Percentiles rank a stretch among this genome's conserved stretches.
Conservation (phyloP, 148 eudicot species). For the Talinum fruticosum region DNA sequence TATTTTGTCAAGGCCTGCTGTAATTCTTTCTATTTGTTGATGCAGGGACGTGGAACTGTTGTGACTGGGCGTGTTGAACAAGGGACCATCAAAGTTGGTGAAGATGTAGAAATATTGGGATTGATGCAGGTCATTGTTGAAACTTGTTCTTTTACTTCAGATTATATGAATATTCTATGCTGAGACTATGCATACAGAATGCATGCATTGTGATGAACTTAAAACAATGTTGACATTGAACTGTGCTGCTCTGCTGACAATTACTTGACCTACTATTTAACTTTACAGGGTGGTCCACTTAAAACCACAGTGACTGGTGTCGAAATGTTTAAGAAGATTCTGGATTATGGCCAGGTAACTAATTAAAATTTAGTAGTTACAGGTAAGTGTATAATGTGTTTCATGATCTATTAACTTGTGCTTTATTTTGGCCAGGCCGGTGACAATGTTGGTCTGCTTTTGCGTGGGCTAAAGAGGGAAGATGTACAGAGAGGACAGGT, state of each 20-base stretch:
- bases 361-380: constrained; percentile 2
- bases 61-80: constrained; percentile 97
- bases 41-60: constrained; percentile 98
- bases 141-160: neutral
- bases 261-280: neutral
- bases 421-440: constrained; percentile 62
- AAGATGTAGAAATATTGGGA: constrained; percentile 89
- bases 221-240: neutral
- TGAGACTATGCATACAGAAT: neutral
- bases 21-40: constrained; percentile 1
- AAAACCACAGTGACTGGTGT: constrained; percentile 93
- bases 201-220: neutral
- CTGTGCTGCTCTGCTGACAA: neutral
- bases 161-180: neutral
- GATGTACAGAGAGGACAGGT: constrained; percentile 91
- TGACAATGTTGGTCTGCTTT: constrained; percentile 95
- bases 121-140: constrained; percentile 60
- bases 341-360: constrained; percentile 84
- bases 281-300: constrained; percentile 57
- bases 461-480: constrained; percentile 89
- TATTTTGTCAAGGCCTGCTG: neutral
- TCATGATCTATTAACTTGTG: neutral
- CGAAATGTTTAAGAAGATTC: constrained; percentile 94
- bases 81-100: constrained; percentile 88
- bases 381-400: neutral